Percentiles rank a stretch among this genome's conserved stretches.
Evolutionary conservation across 176 grass and related monocot species (phyloP).

Genomic region (Cymbopogon citratus): DNA sequence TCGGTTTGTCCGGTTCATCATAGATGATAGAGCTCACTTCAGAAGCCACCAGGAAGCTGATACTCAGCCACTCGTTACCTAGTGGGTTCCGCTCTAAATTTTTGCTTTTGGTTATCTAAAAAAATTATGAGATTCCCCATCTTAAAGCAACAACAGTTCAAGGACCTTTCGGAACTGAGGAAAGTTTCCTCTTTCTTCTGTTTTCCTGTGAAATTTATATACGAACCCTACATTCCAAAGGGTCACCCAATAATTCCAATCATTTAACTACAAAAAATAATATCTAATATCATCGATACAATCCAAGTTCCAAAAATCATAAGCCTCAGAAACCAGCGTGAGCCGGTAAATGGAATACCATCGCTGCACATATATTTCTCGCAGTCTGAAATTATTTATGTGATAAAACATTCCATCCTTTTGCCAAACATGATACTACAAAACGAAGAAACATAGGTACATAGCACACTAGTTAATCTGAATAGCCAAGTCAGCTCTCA

Average conservation of each 20-base stretch:
- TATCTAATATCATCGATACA: neutral
- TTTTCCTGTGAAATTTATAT: too few species aligned
- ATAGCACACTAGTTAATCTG: neutral
- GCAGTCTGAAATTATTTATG: slow-evolving; percentile 26
- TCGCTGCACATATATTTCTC: slow-evolving; percentile 13
- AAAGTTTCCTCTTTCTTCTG: too few species aligned
- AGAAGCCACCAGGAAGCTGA: neutral
- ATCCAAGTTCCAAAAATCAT: neutral
- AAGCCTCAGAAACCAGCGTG: too few species aligned
- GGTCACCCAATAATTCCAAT: neutral
- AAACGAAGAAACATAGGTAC: neutral
- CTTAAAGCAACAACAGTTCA: neutral
- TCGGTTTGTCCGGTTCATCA: too few species aligned
- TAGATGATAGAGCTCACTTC: too few species aligned
- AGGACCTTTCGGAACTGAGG: neutral
- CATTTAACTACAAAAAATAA: accelerated
- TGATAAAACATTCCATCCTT: neutral
- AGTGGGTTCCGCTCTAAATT: neutral
- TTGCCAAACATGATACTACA: slow-evolving; percentile 1
- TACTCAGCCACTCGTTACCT: neutral
- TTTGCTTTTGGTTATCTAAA: neutral
- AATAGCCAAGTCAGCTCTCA: slow-evolving; percentile 5
- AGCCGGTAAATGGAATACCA: neutral
- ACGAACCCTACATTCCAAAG: too few species aligned
- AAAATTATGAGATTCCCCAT: neutral